Evolutionary conservation across 2,329 filamentous ascomycete genomes (phyloP).

Genomic region (Raffaelea albimanens): DNA sequence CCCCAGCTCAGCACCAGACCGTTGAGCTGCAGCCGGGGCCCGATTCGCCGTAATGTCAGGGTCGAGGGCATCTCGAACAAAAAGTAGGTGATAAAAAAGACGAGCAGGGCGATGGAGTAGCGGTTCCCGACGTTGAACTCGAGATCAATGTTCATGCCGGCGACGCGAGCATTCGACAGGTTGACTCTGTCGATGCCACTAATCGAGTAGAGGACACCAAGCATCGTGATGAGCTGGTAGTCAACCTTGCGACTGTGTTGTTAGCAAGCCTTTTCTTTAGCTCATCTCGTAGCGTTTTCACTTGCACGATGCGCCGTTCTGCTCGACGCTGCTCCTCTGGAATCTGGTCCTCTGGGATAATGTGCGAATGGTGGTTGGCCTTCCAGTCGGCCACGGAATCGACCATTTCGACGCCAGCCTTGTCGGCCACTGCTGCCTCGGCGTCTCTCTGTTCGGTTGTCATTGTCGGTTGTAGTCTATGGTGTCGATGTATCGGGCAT

Average conservation of each 20-base stretch:
- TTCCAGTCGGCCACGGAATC: neutral
- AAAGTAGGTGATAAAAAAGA: constrained; percentile 60
- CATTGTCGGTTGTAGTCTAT: too few relatives aligned
- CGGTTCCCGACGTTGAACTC: constrained; percentile 38
- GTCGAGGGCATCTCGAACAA: constrained; percentile 55
- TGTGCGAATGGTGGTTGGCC: neutral
- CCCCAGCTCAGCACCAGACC: constrained; percentile 45
- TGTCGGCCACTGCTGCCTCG: neutral
- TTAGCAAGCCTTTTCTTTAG: neutral
- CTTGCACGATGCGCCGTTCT: neutral
- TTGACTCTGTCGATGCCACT: constrained; percentile 47
- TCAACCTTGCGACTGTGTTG: constrained; percentile 11
- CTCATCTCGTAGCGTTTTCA: neutral
- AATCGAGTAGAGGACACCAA: constrained; percentile 47
- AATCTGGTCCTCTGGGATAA: neutral
- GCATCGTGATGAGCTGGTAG: constrained; percentile 13
- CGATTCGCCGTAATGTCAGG: constrained; percentile 49
- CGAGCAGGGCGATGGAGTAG: constrained; percentile 45
- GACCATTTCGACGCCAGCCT: neutral
- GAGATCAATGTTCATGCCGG: constrained; percentile 21
- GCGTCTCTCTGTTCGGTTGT: neutral
- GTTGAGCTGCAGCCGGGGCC: constrained; percentile 52
- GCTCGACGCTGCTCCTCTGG: neutral
- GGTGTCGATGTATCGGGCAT: too few relatives aligned
- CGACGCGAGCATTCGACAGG: constrained; percentile 36